A percentile compares a stretch with the other conserved stretches of the same genome.
phyloP scores from a whole-genome alignment of 1,284 basidiomycete species.

The Ganoderma multipileum region DNA sequence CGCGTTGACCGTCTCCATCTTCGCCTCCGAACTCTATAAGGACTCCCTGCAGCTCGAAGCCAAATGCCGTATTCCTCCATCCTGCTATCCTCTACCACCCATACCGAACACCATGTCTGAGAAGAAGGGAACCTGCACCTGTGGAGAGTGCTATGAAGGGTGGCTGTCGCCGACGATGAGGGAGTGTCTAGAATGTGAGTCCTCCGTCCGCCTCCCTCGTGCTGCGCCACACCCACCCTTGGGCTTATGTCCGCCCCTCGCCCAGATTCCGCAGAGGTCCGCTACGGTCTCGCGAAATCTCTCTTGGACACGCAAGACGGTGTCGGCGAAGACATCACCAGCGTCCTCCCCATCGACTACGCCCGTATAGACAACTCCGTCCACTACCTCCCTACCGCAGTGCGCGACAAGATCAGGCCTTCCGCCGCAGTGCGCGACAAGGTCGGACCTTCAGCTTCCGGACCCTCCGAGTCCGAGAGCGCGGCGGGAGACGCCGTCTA shows the following conservation, averaged over 20 bases:
- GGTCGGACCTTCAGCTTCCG: slow-evolving; percentile 20
- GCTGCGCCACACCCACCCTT: not conserved
- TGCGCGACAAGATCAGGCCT: slow-evolving; percentile 26
- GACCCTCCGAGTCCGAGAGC: not conserved
- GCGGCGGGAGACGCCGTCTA: slow-evolving; percentile 22
- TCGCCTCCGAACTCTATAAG: not conserved
- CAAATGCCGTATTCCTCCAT: not conserved
- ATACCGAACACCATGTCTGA: not conserved
- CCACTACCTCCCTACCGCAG: slow-evolving; percentile 23
- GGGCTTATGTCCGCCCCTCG: not conserved
- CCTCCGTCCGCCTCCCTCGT: no score
- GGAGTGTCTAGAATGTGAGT: slow-evolving; percentile 29
- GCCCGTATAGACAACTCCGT: slow-evolving; percentile 24
- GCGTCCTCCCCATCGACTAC: slow-evolving; percentile 28
- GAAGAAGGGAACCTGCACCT: slow-evolving; percentile 17
- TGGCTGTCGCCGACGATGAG: slow-evolving; percentile 31
- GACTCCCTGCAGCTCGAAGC: not conserved
- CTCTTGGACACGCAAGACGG: slow-evolving; percentile 26
- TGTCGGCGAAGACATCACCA: slow-evolving; percentile 20
- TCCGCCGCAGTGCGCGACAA: slow-evolving; percentile 21
- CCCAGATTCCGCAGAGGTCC: slow-evolving; percentile 21
- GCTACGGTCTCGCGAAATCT: slow-evolving; percentile 20
- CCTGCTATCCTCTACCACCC: not conserved
- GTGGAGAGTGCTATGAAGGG: slow-evolving; percentile 28
- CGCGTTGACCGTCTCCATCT: slow-evolving; percentile 1